Evolutionary conservation across 2,329 filamentous ascomycete species (phyloP).

Genomic region (Fusarium scirpi): DNA sequence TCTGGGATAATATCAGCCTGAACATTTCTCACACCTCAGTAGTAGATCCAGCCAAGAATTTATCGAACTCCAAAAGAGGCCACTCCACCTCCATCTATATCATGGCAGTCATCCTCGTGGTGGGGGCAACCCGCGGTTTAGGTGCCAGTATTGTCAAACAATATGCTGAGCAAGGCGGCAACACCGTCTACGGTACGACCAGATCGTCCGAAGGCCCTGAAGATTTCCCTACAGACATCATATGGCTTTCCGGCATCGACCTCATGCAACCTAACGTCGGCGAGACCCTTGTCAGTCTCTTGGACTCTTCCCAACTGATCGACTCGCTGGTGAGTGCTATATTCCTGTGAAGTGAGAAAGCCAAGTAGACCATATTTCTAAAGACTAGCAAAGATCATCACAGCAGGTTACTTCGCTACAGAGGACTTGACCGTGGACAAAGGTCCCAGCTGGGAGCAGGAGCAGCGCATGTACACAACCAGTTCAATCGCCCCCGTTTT

Average conservation of each 20-base stretch:
- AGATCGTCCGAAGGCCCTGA: constrained; percentile 60
- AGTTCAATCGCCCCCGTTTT: constrained; percentile 75
- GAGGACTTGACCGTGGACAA: constrained; percentile 68
- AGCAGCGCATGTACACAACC: constrained; percentile 78
- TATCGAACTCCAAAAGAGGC: not conserved
- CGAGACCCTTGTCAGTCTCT: constrained; percentile 58
- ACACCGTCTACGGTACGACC: constrained; percentile 70
- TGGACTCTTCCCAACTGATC: constrained; percentile 55
- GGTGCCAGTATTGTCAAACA: constrained; percentile 70
- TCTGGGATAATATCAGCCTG: not conserved
- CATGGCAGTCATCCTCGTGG: constrained; percentile 68
- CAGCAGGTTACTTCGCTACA: constrained; percentile 75
- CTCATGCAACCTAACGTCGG: constrained; percentile 62
- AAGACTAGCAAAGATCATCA: constrained; percentile 65
- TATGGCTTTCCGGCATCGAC: constrained; percentile 71
- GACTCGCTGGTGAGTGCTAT: constrained; percentile 57
- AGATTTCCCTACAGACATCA: constrained; percentile 57
- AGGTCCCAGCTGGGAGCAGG: constrained; percentile 72
- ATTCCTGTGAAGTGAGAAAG: not conserved
- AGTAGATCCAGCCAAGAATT: not conserved
- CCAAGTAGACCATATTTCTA: constrained; percentile 5
- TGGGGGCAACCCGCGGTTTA: constrained; percentile 77
- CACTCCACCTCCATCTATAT: constrained; percentile 2
- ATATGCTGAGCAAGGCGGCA: constrained; percentile 63
- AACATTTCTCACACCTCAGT: not conserved